Evolutionary conservation across 78 protist species (phyloP).

Genomic region (Ministeria vibrans): DNA sequence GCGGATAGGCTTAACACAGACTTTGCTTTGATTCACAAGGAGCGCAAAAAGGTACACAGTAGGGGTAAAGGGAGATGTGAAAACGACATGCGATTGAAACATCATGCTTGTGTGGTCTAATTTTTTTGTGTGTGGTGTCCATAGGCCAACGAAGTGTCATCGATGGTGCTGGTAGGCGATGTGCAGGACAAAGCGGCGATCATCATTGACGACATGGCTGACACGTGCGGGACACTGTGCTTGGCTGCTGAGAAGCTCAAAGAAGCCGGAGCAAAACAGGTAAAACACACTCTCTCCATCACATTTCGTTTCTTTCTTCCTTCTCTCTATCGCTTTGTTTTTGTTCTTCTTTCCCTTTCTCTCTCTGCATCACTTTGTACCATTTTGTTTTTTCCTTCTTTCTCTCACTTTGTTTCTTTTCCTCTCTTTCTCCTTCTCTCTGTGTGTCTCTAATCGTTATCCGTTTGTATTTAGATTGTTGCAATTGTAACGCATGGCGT

Average conservation of each 20-base stretch:
- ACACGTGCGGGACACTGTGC: constrained; percentile 75
- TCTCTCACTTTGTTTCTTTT: no score
- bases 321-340: no score
- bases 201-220: constrained; percentile 74
- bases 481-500: constrained; percentile 52
- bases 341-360: no score
- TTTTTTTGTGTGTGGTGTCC: not conserved
- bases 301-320: not conserved
- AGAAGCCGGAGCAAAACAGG: constrained; percentile 58
- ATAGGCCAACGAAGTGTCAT: constrained; percentile 33
- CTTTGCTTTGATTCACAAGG: constrained; percentile 77
- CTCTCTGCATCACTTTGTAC: no score
- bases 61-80: no score
- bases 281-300: not conserved
- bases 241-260: constrained; percentile 56
- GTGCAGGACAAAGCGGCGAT: constrained; percentile 53
- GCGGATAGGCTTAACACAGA: constrained; percentile 60
- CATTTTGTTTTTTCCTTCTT: no score
- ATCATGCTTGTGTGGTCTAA: not conserved
- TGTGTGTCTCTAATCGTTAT: no score
- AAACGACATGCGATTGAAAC: no score
- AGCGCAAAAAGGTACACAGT: constrained; percentile 68
- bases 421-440: no score
- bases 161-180: constrained; percentile 65
- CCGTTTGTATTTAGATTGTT: not conserved